Evolutionary conservation across 2,329 filamentous ascomycete species (phyloP), one percentile per base, ranked within the genome.

Genomic region (Pseudogymnoascus sp.): DNA sequence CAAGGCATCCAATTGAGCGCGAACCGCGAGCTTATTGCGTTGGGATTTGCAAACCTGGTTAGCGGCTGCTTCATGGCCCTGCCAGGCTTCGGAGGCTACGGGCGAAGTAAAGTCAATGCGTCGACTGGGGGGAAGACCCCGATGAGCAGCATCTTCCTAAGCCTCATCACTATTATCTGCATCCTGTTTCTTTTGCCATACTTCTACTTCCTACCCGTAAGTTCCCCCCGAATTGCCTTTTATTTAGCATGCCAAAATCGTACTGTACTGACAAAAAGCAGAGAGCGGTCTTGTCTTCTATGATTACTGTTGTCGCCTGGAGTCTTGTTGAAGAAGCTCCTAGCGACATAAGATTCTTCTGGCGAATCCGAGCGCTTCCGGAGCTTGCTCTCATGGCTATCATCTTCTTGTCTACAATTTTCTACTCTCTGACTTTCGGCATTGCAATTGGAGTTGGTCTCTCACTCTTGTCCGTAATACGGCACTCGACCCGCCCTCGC

Each of bases 261-360:
- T 70, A 60, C 30, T 22, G 42, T 66, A 1, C n/a, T 35, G 7
- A 25, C 60, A 22, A 23, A 60, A 68, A 49, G 39, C 69, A 94
- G 88, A 97, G 96, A 88, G 91, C 91, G 4, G 92, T 97, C 0
- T 82, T 99, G 19, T 96, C 88, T 16, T 84, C 93, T 16, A 94
- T 97, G 85, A 96, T 99, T 64, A 92, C 90, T 12, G 93, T 97
- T 2, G 93, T 99, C 25, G 94, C 94, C 19, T 96, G 89, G 78
- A 94, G 92, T 19, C 82, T 99, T 5, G 90, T 97, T 64, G 94
- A 99, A 78, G 94, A 99, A 79, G 91, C 91, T 11, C 94, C 94
- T 0, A 89, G 94, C 70, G 94, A 99, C 74, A 85, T 99, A 65
- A 80, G 82, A 58, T 99, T 97, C 80, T 99, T 97, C 79, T 76